Base-by-base conservation (phyloP, 2,329 filamentous ascomycete species). In the Xylariales sp. region DNA sequence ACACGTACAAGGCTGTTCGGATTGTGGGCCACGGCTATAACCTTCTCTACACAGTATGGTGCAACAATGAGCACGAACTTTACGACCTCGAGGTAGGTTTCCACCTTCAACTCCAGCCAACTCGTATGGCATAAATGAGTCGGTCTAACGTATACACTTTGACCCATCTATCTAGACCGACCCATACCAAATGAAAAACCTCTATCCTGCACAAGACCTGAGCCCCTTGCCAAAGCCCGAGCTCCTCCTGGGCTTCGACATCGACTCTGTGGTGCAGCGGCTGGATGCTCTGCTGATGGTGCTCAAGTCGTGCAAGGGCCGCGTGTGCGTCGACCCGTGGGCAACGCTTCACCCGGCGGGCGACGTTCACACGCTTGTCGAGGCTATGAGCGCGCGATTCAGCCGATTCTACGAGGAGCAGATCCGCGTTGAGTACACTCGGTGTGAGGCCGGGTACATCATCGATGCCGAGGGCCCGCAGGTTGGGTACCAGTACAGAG, bases 51-150 rank as follows among this genome's bases (percentile, higher is more conserved):
- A 71, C 78, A 0, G 77, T 84, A 0, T 86, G 81, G 80, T 86
- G 82, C 50, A 83, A 61, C 12, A 77, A 78, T 32, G 80, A 84
- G 51, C 73, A 77, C 38, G 80, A 85, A 53, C 66, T 83, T 3
- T 86, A 84, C 51, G 70, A 85, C 42, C 48, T 82, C 25, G 72
- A 65, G 49, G 76, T 74, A 54, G 40, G 62, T 13, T 12, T 13
- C 14, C n/a, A 5, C 2, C 8, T n/a, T n/a, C n/a, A n/a, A n/a
- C n/a, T n/a, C n/a, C n/a, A n/a, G n/a, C n/a, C n/a, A n/a, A n/a
- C n/a, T n/a, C n/a, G n/a, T n/a, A n/a, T n/a, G n/a, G n/a, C n/a
- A n/a, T 19, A 18, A 16, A 17, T 12, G 14, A 16, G 13, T 20
- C 5, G 14, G 13, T 17, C 23, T 29, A 4, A 16, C 11, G 14